These are phyloP conservation scores for Obelidium mucronatum DNA, from an alignment of 192 early-diverging fungal genomes.

Conservation along the genomic window DNA sequence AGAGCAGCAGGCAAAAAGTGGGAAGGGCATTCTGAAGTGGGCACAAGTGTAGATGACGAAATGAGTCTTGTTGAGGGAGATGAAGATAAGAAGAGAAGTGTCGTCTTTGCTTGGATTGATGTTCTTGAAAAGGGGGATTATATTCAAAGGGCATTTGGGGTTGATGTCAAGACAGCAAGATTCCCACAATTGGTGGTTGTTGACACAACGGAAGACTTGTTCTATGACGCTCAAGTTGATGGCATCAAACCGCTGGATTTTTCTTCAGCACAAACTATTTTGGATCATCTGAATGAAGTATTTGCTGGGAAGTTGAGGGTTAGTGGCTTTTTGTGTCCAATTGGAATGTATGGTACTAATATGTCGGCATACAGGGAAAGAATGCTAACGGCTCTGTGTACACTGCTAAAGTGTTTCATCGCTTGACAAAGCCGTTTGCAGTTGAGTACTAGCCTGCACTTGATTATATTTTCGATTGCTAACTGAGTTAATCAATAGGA, in stretches of 20 bases:
- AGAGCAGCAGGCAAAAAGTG: slow-evolving; percentile 4
- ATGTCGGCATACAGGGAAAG: too few relatives aligned
- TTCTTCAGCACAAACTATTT: not conserved
- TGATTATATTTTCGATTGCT: too few relatives aligned
- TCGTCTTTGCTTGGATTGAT: slow-evolving; percentile 53
- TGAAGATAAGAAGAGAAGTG: slow-evolving; percentile 30
- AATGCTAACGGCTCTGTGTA: too few relatives aligned
- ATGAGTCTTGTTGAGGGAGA: slow-evolving; percentile 33
- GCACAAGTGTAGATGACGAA: not conserved
- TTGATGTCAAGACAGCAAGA: slow-evolving; percentile 14
- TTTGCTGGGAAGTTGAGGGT: slow-evolving; percentile 5
- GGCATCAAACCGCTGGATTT: slow-evolving; percentile 7
- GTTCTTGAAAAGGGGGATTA: slow-evolving; percentile 42
- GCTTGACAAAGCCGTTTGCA: too few relatives aligned
- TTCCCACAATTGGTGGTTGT: slow-evolving; percentile 48
- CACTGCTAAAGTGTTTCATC: too few relatives aligned
- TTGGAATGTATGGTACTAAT: too few relatives aligned
- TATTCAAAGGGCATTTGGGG: slow-evolving; percentile 53
- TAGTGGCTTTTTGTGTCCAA: too few relatives aligned
- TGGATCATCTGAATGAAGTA: slow-evolving; percentile 11
- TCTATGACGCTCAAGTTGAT: slow-evolving; percentile 42
- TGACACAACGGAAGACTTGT: slow-evolving; percentile 50
- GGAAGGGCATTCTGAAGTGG: not conserved
- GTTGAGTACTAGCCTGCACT: too few relatives aligned
- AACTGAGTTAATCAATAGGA: too few relatives aligned